phyloP scores from a whole-genome alignment of 1,284 basidiomycete genomes.

The Puccinia polysora region DNA sequence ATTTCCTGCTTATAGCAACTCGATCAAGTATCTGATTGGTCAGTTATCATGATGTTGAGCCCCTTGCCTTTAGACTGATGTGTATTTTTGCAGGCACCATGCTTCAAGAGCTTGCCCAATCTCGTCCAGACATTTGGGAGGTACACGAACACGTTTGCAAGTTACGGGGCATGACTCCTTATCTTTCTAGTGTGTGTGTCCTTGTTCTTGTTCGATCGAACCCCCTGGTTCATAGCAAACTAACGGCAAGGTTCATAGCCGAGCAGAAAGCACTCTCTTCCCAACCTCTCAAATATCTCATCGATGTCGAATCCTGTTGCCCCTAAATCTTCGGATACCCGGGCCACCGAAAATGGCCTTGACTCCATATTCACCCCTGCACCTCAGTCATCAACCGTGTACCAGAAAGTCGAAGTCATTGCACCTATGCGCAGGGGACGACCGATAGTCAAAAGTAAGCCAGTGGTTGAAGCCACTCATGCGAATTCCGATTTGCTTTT shows the following conservation, averaged over 20 bases:
- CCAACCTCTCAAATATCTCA: neutral
- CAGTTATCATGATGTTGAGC: conserved; percentile 50
- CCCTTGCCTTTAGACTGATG: neutral
- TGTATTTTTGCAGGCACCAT: conserved; percentile 44
- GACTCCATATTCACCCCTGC: conserved; percentile 33
- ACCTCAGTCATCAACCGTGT: neutral
- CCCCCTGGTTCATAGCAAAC: neutral
- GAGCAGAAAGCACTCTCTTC: neutral
- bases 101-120: conserved; percentile 47
- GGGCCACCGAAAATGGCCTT: conserved; percentile 17
- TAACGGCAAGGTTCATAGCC: neutral
- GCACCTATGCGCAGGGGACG: conserved; percentile 54
- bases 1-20: conserved; percentile 83
- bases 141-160: conserved; percentile 51
- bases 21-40: conserved; percentile 84
- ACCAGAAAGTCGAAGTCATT: conserved; percentile 47
- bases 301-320: neutral
- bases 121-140: conserved; percentile 50
- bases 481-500: no score
- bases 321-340: conserved; percentile 33
- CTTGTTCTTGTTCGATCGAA: neutral
- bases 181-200: conserved; percentile 45
- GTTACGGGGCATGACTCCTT: conserved; percentile 47
- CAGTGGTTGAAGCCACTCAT: neutral
- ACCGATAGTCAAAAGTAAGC: conserved; percentile 46